Base-by-base conservation (phyloP, 108 stramenopile genomes). In the Skeletonema potamos region DNA sequence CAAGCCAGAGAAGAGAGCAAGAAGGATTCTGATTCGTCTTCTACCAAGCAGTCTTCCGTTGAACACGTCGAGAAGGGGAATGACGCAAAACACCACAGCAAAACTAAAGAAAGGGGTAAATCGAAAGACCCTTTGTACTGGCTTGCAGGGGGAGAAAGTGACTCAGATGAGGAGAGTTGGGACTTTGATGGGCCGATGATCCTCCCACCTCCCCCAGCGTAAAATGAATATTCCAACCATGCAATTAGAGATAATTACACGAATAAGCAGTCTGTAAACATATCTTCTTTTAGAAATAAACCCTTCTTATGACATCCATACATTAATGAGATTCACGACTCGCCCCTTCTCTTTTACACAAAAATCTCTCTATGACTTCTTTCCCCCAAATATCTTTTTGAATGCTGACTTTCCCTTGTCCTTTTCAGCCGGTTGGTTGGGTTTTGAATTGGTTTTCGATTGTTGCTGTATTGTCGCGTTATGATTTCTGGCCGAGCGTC, bases 161-260 rank as follows among this genome's bases (percentile, higher is more conserved):
- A 58, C 30, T 77, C 76, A 34, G 76, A 77, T 51, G 68, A 69
- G 20, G 76, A 77, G 15, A 70, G 69, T 54, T 77, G 76, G 76
- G 76, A 76, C 36, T 76, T 76, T 58, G 75, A 77, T 57, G 76
- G 76, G 27, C 76, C 76, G 30, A 77, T 77, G 76, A 77, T 77
- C 18, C 63, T 77, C 27, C 76, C 76, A 2, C 76, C 76, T 57
- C 55, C 68, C 11, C 76, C 76, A 22, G 8, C 70, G 12, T 77
- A 70, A 28, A 22, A 51, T 41, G 20, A 22, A 9, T 24, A 51
- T 8, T 22, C 22, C 48, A 51, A 51, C 48, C 1, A n/a, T n/a
- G n/a, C n/a, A n/a, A 2, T 44, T 4, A 18, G 17, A 22, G 18
- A 22, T 24, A 22, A 22, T 20, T 9, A 15, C 9, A 44, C 43